Base-by-base conservation (phyloP, 2,329 filamentous ascomycete species). In the Alternaria dauci region DNA sequence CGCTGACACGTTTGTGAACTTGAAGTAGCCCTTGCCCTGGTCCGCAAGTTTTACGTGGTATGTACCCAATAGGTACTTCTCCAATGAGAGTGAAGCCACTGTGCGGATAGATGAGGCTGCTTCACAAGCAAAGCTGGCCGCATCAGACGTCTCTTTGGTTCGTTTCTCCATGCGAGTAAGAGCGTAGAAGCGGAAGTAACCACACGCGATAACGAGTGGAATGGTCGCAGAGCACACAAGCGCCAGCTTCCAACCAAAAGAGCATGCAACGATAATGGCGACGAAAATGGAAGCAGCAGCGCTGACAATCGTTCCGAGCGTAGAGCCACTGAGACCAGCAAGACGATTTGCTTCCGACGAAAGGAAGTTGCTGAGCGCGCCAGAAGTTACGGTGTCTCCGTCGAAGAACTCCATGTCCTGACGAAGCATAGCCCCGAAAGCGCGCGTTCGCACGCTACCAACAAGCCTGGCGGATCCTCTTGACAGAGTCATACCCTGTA, bases 61-160 rank as follows among this genome's bases (percentile, higher is more conserved):
- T 53, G 90, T 84, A 4, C 79, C 71, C 69, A 92, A 86, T 2
- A 98, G 92, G 73, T 97, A 92, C 0, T 86, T 79, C 80, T 99
- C 95, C 8, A 94, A 88, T 0, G 94, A 97, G 38, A 98, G 85
- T 2, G 93, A 91, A 4, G 94, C 94, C n/a, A 98, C 94, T 4
- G 95, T 98, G 55, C 94, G 91, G 69, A 98, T 97, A 5, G 94
- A 92, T 1, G 92, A 94, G 25, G 95, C 96, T 43, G 94, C 94
- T 78, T 99, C 95, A 56, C 94, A 97, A 9, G 95, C 95, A 76
- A 91, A 98, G 52, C 89, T 90, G 6, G 94, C 94, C 54, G 93
- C 96, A 36, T 86, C 85, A 86, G 76, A 75, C 90, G 88, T 75
- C 96, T 97, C 2, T 91, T 92, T 67, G 82, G 84, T 84, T 93